These are phyloP conservation scores for Spathaspora sp. DNA, from an alignment of 805 yeast genomes.

Conservation along the genomic window DNA sequence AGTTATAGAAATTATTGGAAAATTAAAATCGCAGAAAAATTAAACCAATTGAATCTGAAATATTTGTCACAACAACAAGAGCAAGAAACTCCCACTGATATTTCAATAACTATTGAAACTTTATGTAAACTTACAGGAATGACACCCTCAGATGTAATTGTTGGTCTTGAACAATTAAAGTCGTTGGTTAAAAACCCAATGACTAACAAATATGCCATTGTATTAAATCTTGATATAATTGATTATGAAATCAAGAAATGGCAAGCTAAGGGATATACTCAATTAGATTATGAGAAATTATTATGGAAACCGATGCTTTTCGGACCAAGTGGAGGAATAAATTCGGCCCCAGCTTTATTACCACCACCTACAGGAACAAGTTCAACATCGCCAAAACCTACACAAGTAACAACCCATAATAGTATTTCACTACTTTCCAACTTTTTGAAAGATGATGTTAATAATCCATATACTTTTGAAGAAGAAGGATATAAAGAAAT, in stretches of 20 bases:
- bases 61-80: conserved; percentile 7
- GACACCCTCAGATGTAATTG: conserved; percentile 81
- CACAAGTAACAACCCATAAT: conserved; percentile 20
- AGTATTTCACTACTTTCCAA: conserved; percentile 55
- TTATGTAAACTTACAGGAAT: conserved; percentile 75
- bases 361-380: neutral
- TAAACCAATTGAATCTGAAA: conserved; percentile 25
- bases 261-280: conserved; percentile 51
- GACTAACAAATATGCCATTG: conserved; percentile 49
- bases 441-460: conserved; percentile 66
- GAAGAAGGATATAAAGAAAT: conserved; percentile 51
- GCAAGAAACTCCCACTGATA: neutral
- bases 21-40: conserved; percentile 51
- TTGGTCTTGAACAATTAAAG: conserved; percentile 75
- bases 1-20: conserved; percentile 91
- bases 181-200: conserved; percentile 49
- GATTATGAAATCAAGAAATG: conserved; percentile 43
- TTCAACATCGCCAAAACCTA: neutral
- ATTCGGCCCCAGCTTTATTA: conserved; percentile 50
- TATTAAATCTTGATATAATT: conserved; percentile 45
- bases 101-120: conserved; percentile 51
- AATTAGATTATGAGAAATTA: conserved; percentile 49
- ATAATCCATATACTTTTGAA: conserved; percentile 59
- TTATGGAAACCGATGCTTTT: conserved; percentile 82
- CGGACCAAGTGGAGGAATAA: conserved; percentile 85